phyloP scores from a whole-genome alignment of 2,329 filamentous ascomycete genomes.

The Dendrostoma leiphaemia region DNA sequence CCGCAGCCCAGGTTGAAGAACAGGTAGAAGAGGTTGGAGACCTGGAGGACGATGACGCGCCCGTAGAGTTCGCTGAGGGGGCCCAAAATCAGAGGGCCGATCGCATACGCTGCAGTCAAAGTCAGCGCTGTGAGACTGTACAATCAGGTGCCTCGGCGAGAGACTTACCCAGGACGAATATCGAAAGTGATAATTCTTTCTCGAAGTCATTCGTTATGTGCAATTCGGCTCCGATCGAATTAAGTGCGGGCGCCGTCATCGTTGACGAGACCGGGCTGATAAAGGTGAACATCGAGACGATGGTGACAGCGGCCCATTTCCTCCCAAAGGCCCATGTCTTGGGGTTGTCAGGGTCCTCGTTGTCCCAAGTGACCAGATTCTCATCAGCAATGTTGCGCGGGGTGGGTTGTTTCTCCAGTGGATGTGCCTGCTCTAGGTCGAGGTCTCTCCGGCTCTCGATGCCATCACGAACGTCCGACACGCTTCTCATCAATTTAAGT shows the following conservation, averaged over 20 bases:
- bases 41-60: slow-evolving; percentile 51
- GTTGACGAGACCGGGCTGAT: slow-evolving; percentile 51
- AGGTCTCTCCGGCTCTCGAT: slow-evolving; percentile 35
- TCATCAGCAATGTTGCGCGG: slow-evolving; percentile 10
- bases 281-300: slow-evolving; percentile 48
- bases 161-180: slow-evolving; percentile 43
- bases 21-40: slow-evolving; percentile 53
- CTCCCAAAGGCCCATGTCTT: slow-evolving; percentile 21
- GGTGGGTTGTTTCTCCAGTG: slow-evolving; percentile 15
- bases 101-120: slow-evolving; percentile 9
- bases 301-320: slow-evolving; percentile 22
- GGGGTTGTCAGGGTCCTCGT: slow-evolving; percentile 23
- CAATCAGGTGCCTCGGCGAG: background rate
- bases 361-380: slow-evolving; percentile 21
- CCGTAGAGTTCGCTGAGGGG: slow-evolving; percentile 57
- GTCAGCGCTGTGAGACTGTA: background rate
- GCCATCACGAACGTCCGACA: slow-evolving; percentile 39
- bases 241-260: slow-evolving; percentile 35
- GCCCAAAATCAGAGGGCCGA: slow-evolving; percentile 48
- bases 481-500: slow-evolving; percentile 28
- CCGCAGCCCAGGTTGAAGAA: slow-evolving; percentile 55
- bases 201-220: slow-evolving; percentile 36
- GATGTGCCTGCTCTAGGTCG: slow-evolving; percentile 33
- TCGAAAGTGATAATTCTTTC: slow-evolving; percentile 44
- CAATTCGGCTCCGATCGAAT: slow-evolving; percentile 39